Evolutionary conservation across 2,329 filamentous ascomycete genomes (phyloP).

Genomic region (Fusarium beomiforme): DNA sequence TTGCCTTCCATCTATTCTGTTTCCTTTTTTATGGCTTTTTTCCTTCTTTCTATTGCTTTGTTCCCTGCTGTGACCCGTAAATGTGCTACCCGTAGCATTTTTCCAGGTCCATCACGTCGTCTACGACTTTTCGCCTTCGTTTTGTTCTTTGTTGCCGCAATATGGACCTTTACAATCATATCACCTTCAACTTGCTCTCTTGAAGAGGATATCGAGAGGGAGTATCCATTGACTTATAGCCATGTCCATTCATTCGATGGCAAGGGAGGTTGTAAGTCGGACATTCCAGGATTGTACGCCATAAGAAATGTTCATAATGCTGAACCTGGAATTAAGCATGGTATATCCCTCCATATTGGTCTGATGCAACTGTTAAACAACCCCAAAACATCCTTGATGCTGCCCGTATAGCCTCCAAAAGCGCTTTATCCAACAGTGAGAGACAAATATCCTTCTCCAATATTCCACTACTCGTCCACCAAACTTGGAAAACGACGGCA

Average conservation of each 20-base stretch:
- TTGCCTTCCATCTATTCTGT: no score
- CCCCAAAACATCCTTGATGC: neutral
- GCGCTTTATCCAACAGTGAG: neutral
- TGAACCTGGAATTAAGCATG: neutral
- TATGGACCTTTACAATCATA: neutral
- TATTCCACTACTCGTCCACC: neutral
- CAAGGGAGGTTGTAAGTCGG: neutral
- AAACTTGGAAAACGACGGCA: neutral
- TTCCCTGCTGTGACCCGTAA: neutral
- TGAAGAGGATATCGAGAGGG: neutral
- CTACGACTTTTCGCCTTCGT: neutral
- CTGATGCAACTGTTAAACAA: neutral
- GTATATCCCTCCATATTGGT: neutral
- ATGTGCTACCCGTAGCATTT: no score
- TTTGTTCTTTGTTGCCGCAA: neutral
- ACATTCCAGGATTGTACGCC: neutral
- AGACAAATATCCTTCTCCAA: neutral
- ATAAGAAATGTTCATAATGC: neutral
- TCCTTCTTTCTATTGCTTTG: no score
- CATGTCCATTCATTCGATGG: neutral
- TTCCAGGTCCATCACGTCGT: neutral
- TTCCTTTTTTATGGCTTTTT: no score
- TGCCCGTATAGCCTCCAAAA: neutral
- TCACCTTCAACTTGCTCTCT: rapidly evolving
- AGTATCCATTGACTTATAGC: neutral